phyloP scores from a whole-genome alignment of 176 grass and related monocot genomes.

The Raddia distichophylla region DNA sequence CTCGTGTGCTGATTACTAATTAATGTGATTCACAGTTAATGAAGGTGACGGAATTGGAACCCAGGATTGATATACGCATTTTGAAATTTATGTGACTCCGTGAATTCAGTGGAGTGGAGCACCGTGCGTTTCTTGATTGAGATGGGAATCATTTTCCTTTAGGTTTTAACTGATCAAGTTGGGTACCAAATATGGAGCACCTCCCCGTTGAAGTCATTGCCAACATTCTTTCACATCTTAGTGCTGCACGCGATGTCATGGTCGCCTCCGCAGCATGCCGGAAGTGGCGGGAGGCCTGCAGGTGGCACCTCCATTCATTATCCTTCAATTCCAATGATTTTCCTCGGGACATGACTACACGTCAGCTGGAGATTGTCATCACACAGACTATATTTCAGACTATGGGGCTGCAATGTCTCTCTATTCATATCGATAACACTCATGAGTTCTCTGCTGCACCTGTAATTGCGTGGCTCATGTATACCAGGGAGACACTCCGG shows the following conservation, averaged over 20 bases:
- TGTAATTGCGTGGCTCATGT: constrained; percentile 96
- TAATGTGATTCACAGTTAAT: constrained; percentile 36
- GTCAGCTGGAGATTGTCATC: constrained; percentile 86
- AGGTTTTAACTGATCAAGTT: constrained; percentile 18
- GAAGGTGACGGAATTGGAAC: constrained; percentile 20
- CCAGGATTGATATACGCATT: constrained; percentile 1
- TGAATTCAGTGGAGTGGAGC: neutral
- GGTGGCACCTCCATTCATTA: constrained; percentile 74
- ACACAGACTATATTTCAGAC: constrained; percentile 96
- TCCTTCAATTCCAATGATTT: constrained; percentile 83
- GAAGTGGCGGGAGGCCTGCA: constrained; percentile 82
- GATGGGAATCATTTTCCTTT: neutral
- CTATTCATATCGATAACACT: constrained; percentile 73
- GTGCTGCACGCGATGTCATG: constrained; percentile 72
- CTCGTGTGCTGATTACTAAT: neutral
- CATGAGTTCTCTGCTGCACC: constrained; percentile 94
- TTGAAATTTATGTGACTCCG: constrained; percentile 12
- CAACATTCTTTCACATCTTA: constrained; percentile 85
- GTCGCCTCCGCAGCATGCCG: constrained; percentile 76
- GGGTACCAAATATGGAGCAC: constrained; percentile 62
- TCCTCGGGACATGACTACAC: constrained; percentile 71
- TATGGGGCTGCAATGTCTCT: constrained; percentile 76
- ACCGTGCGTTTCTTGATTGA: neutral
- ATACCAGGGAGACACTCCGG: constrained; percentile 78
- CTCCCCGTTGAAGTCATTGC: constrained; percentile 94